phyloP scores from a whole-genome alignment of 2,329 filamentous ascomycete genomes.

The Penicillium sp. region DNA sequence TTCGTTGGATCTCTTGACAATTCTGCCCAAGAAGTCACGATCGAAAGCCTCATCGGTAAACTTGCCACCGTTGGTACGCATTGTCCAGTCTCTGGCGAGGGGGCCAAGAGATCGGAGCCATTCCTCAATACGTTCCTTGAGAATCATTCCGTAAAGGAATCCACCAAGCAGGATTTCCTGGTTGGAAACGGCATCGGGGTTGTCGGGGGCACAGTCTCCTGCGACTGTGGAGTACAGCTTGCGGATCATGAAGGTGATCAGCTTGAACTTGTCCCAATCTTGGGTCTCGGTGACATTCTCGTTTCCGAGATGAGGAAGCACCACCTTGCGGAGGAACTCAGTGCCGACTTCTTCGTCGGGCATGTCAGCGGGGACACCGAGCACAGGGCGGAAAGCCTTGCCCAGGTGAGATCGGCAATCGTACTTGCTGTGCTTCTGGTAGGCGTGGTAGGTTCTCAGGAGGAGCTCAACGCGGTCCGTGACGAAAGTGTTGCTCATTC shows the following conservation, averaged over 20 bases:
- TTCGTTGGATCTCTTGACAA: constrained; percentile 81
- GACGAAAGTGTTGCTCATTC: constrained; percentile 84
- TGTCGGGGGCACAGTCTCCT: constrained; percentile 89
- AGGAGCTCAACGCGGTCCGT: constrained; percentile 92
- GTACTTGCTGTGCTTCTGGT: constrained; percentile 76
- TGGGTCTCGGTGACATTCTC: constrained; percentile 80
- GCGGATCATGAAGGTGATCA: constrained; percentile 92
- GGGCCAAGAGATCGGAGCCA: constrained; percentile 69
- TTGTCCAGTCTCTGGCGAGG: constrained; percentile 57
- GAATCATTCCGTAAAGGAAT: constrained; percentile 89
- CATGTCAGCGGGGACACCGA: constrained; percentile 81
- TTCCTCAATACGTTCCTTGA: constrained; percentile 94
- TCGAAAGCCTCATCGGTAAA: constrained; percentile 78
- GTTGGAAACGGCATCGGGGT: constrained; percentile 94
- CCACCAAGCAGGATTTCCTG: constrained; percentile 93
- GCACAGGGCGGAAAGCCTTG: constrained; percentile 84
- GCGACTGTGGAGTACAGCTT: constrained; percentile 93
- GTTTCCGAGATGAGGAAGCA: constrained; percentile 88
- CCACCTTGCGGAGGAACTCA: constrained; percentile 86
- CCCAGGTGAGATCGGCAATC: constrained; percentile 86
- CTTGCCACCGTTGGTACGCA: constrained; percentile 52
- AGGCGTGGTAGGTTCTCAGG: constrained; percentile 89
- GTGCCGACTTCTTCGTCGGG: constrained; percentile 86
- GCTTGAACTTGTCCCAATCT: constrained; percentile 88
- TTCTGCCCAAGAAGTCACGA: constrained; percentile 74